Conservation (phyloP, 2,329 filamentous ascomycete genomes). For the Aspergillus brasiliensis region DNA sequence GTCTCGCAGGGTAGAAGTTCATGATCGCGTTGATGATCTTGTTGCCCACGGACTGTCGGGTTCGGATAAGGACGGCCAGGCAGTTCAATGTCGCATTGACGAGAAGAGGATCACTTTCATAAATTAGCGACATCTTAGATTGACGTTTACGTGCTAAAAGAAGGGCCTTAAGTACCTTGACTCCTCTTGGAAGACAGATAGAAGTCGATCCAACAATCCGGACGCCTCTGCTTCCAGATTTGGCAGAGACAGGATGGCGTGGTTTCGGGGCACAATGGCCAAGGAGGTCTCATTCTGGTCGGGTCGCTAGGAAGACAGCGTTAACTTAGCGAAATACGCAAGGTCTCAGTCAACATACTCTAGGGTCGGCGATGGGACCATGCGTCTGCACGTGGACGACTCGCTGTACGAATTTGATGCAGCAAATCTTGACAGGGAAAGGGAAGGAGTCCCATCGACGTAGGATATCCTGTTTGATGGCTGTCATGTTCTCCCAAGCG, state of each 20-base stretch:
- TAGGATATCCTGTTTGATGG: conserved; percentile 87
- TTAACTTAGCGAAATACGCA: conserved; percentile 14
- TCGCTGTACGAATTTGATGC: conserved; percentile 94
- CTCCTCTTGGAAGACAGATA: conserved; percentile 82
- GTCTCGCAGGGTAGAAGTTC: conserved; percentile 87
- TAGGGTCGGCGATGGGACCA: conserved; percentile 77
- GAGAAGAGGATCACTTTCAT: conserved; percentile 74
- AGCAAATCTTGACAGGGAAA: conserved; percentile 82
- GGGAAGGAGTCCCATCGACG: conserved; percentile 81
- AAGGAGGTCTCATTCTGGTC: conserved; percentile 83
- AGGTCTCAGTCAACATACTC: conserved; percentile 60
- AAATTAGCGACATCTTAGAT: conserved; percentile 10
- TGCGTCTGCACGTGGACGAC: conserved; percentile 90
- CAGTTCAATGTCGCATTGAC: conserved; percentile 92
- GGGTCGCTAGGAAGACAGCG: conserved; percentile 54
- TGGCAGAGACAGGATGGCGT: conserved; percentile 75
- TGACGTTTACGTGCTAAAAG: background rate
- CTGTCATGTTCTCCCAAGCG: conserved; percentile 83
- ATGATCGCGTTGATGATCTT: conserved; percentile 84
- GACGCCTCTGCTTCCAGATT: conserved; percentile 91
- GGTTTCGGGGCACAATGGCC: conserved; percentile 78
- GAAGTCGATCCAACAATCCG: conserved; percentile 83
- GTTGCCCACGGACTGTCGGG: conserved; percentile 75
- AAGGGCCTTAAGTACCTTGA: conserved; percentile 62
- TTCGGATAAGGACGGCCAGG: conserved; percentile 78